Conservation (phyloP, 352 stramenopile genomes). For the Globisporangium iwayamae region DNA sequence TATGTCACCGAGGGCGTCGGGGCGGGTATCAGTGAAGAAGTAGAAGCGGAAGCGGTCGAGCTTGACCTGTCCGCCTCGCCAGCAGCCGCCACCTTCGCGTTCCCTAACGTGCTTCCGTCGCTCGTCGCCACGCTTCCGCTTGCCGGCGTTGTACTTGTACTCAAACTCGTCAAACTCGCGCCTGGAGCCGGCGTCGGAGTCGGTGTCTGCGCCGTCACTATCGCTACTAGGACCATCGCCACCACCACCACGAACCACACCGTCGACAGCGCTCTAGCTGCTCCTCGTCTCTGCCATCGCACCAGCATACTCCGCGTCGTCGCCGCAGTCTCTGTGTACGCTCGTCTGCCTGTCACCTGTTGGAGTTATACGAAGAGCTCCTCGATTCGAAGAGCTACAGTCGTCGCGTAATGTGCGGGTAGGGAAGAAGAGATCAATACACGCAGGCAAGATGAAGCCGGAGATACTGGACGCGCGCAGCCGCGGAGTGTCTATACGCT, state of each 20-base stretch:
- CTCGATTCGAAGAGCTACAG: background rate
- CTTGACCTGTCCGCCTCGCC: slow-evolving; percentile 5
- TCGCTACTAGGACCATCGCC: background rate
- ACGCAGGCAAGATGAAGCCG: background rate
- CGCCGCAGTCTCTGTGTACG: background rate
- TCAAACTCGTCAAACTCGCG: background rate
- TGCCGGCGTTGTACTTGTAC: background rate
- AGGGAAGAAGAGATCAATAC: background rate
- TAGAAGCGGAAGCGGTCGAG: background rate
- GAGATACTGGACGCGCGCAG: background rate
- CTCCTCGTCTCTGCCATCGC: slow-evolving; percentile 5
- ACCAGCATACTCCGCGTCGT: slow-evolving; percentile 3
- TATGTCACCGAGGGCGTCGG: slow-evolving; percentile 13
- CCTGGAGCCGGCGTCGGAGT: background rate
- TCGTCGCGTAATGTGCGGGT: background rate
- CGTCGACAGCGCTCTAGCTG: slow-evolving; percentile 4
- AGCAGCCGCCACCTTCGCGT: slow-evolving; percentile 5
- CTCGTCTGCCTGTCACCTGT: background rate
- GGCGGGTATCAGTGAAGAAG: slow-evolving; percentile 2
- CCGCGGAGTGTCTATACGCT: background rate
- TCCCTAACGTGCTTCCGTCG: background rate
- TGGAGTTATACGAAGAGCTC: background rate
- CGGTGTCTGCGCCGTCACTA: background rate
- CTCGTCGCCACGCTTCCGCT: background rate
- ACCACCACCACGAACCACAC: background rate